Percentiles rank a stretch among this genome's conserved stretches.
Conservation (phyloP, 2,329 filamentous ascomycete species). For the Penicillium fuscoglaucum region DNA sequence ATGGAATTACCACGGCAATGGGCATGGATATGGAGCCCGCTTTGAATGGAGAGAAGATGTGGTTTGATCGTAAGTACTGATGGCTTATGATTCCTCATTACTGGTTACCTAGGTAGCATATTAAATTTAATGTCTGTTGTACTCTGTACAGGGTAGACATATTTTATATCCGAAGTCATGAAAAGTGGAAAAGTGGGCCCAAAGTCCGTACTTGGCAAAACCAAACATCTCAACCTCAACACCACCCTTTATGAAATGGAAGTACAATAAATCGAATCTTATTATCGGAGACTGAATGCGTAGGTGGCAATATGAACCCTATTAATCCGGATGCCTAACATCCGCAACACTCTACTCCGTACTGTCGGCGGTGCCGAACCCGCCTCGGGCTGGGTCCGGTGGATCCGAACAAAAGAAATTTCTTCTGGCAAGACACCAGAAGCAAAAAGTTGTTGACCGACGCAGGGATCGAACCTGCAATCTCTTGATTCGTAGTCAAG, state of each 20-base stretch:
- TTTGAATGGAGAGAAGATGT: slow-evolving; percentile 5
- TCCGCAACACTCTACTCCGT: neutral
- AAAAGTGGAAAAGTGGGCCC: neutral
- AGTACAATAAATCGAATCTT: neutral
- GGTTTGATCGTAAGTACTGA: neutral
- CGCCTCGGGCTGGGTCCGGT: neutral
- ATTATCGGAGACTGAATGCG: neutral
- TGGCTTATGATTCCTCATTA: neutral
- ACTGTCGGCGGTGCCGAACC: neutral
- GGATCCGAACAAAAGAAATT: slow-evolving; percentile 6
- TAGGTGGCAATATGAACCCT: neutral
- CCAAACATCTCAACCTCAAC: neutral
- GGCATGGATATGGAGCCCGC: slow-evolving; percentile 7
- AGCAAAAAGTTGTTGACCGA: slow-evolving; percentile 29
- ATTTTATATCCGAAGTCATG: neutral
- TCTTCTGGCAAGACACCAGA: neutral
- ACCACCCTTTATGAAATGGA: neutral
- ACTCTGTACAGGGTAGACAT: neutral
- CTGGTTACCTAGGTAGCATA: neutral
- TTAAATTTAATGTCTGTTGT: neutral
- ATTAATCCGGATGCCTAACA: neutral
- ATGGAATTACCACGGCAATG: neutral
- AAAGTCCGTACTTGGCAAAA: neutral
- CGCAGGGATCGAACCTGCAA: slow-evolving; percentile 50
- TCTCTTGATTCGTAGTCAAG: slow-evolving; percentile 56